Base-by-base conservation (phyloP, 306 rosid species). In the Vigna trinervia region DNA sequence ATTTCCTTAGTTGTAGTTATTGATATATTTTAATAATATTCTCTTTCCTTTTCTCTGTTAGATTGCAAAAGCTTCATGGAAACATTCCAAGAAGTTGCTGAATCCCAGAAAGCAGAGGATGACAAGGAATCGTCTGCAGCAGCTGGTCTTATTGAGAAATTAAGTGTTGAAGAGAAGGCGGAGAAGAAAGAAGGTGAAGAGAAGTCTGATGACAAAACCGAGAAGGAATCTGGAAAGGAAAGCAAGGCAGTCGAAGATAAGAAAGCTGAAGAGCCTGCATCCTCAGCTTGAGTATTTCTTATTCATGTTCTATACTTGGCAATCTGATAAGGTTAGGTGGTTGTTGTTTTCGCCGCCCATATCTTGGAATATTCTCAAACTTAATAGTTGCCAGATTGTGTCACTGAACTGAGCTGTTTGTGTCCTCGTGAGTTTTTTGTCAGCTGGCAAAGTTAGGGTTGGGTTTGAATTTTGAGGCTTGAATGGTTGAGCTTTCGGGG, bases 61-160 rank as follows among this genome's bases (percentile, higher is more conserved):
- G 99, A 96, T 81, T 86, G 91, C 91, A 92, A 82, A 76, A 81
- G 62, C 63, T 96, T 96, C 86, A 96, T 89, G 98, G 98, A 92
- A 79, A 89, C 52, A 63, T 96, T 96, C 80, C 89, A 88, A 84
- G 99, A 96, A 86, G 90, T 91, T 78, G 98, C 96, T 0, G 99
- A 96, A 79, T 88, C 97, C 61, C 92, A 92, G 80, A 80, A 79
- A 76, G 66, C 71, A 79, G 96, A 81, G 74, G 99, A 96, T 58
- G 79, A 82, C 61, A 19, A 78, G 30, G 93, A 86, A 57, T 87
- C 94, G 51, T 73, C 92, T 62, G 88, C 81, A 26, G 87, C 97
- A 53, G 98, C 99, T 52, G 89, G 76, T 74, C 92, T 89, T 59
- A 90, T 96, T 22, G 86, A 89, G 81, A 86, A 86, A 15, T 87